Percentiles rank a stretch among this genome's conserved stretches.
phyloP scores from a whole-genome alignment of 345 rosid species.

The Salix koriyanagi region DNA sequence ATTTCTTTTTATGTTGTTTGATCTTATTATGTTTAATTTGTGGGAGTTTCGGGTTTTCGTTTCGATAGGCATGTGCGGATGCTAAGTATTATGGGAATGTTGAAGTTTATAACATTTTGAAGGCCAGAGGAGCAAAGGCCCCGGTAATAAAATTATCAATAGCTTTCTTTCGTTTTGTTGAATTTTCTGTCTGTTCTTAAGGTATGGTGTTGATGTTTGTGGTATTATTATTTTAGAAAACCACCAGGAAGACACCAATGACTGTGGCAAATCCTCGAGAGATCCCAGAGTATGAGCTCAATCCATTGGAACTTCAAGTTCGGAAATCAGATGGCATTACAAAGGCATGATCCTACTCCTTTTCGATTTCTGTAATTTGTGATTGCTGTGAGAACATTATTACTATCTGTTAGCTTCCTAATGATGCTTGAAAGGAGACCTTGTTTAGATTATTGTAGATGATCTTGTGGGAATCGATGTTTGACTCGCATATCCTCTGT shows the following conservation, averaged over 20 bases:
- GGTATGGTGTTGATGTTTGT: constrained; percentile 9
- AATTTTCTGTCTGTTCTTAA: not conserved
- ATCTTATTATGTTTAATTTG: not conserved
- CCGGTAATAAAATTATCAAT: constrained; percentile 44
- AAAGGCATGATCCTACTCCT: constrained; percentile 45
- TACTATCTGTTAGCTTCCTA: not conserved
- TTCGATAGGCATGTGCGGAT: constrained; percentile 80
- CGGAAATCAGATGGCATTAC: constrained; percentile 79
- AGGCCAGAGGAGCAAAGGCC: constrained; percentile 83
- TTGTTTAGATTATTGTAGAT: not conserved
- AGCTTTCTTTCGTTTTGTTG: not conserved
- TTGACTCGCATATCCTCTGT: not conserved
- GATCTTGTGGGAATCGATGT: not conserved
- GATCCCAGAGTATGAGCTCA: constrained; percentile 94
- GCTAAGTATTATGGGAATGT: constrained; percentile 83
- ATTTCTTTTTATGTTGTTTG: not conserved
- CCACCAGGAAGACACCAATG: constrained; percentile 92
- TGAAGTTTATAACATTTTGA: constrained; percentile 72
- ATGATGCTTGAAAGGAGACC: not conserved
- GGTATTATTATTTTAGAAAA: constrained; percentile 51
- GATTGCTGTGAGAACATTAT: not conserved
- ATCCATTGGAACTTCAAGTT: constrained; percentile 86
- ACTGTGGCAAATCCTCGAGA: constrained; percentile 79
- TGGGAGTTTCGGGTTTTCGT: not conserved
- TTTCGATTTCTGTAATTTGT: not conserved